Evolutionary conservation across 2,329 filamentous ascomycete genomes (phyloP).

Genomic region (Dichotomopilus funicola): DNA sequence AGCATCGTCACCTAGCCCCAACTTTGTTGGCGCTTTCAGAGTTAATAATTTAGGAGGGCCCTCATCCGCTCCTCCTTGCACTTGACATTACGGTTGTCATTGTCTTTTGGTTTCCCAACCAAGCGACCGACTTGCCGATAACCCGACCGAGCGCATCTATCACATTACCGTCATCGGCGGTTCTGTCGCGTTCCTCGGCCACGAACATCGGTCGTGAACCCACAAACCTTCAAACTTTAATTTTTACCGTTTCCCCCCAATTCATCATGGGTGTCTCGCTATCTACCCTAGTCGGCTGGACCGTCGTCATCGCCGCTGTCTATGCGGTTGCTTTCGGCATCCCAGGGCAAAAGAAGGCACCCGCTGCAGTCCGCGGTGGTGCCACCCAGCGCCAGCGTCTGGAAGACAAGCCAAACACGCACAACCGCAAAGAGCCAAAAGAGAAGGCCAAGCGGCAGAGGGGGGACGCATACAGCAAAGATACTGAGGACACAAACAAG

Average conservation of each 20-base stretch:
- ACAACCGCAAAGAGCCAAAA: constrained; percentile 32
- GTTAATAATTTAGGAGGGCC: constrained; percentile 8
- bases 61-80: constrained; percentile 10
- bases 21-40: neutral
- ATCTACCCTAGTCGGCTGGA: constrained; percentile 32
- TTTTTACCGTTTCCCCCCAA: neutral
- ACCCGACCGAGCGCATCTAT: neutral
- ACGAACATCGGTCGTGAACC: constrained; percentile 1
- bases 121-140: too few relatives aligned
- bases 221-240: neutral
- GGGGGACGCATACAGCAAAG: constrained; percentile 26
- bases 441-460: constrained; percentile 35
- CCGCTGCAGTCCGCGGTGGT: constrained; percentile 15
- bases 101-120: neutral
- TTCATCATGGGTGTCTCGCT: constrained; percentile 31
- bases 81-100: constrained; percentile 11
- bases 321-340: constrained; percentile 22
- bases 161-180: constrained; percentile 2
- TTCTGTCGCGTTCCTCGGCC: constrained; percentile 2
- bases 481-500: constrained; percentile 29
- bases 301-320: constrained; percentile 24
- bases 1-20: neutral
- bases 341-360: constrained; percentile 22
- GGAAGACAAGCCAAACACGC: constrained; percentile 30
- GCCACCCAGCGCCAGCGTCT: constrained; percentile 25